Conservation (phyloP, 148 eudicot genomes). For the Chenopodium album region DNA sequence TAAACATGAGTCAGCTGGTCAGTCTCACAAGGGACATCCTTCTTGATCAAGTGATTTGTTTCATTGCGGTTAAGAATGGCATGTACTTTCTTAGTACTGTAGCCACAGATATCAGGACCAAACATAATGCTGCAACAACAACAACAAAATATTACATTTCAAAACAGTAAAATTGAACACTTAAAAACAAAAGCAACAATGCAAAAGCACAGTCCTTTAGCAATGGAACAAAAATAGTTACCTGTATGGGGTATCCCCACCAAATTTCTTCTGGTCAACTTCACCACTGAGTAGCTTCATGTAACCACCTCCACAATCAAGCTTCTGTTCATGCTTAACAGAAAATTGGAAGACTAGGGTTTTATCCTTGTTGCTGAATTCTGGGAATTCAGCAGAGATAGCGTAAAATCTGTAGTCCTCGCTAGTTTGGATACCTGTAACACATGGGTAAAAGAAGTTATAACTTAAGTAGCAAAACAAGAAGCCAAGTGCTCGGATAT, state of each 20-base stretch:
- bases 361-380: constrained; percentile 94
- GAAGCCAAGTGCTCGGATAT: not conserved
- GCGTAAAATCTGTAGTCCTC: constrained; percentile 95
- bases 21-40: constrained; percentile 97
- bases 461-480: not conserved
- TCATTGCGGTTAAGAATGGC: constrained; percentile 77
- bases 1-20: constrained; percentile 90
- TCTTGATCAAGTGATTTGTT: constrained; percentile 81
- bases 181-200: not conserved
- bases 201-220: not conserved
- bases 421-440: constrained; percentile 82
- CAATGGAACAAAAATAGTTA: not conserved
- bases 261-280: constrained; percentile 82
- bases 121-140: constrained; percentile 81
- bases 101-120: constrained; percentile 98
- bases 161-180: constrained; percentile 6
- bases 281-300: constrained; percentile 94
- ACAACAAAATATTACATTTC: not conserved
- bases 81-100: constrained; percentile 90
- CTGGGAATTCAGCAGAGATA: constrained; percentile 89
- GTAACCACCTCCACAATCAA: constrained; percentile 99
- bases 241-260: constrained; percentile 96
- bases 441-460: not conserved
- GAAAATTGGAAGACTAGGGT: constrained; percentile 91
- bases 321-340: constrained; percentile 98